Conservation (phyloP, 2,329 filamentous ascomycete genomes). For the Apiospora koreana region DNA sequence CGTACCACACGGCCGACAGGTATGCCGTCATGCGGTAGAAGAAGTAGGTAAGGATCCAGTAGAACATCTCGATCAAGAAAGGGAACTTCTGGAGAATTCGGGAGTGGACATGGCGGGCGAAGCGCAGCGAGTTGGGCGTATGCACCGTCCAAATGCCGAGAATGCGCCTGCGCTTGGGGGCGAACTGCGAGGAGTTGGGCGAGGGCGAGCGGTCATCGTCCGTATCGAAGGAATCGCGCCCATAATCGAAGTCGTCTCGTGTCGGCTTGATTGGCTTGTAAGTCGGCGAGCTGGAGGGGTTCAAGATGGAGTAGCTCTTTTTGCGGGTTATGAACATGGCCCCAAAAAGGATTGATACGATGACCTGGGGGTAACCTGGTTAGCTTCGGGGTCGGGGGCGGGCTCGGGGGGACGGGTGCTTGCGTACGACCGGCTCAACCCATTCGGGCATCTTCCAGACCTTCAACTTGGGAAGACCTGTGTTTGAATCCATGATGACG, state of each 20-base stretch:
- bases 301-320: constrained; percentile 36
- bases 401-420: not conserved
- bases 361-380: constrained; percentile 28
- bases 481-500: not conserved
- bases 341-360: constrained; percentile 37
- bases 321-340: constrained; percentile 40
- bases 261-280: constrained; percentile 22
- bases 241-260: constrained; percentile 13
- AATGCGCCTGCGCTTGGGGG: constrained; percentile 30
- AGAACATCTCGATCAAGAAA: constrained; percentile 74
- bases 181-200: constrained; percentile 21
- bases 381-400: not conserved
- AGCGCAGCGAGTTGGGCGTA: constrained; percentile 59
- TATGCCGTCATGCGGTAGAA: constrained; percentile 63
- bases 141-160: constrained; percentile 33
- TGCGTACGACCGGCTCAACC: constrained; percentile 35
- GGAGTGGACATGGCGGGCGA: constrained; percentile 58
- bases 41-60: constrained; percentile 67
- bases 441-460: constrained; percentile 34
- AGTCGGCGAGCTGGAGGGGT: constrained; percentile 19
- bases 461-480: constrained; percentile 8
- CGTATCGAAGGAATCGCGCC: constrained; percentile 17
- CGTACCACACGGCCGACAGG: constrained; percentile 51
- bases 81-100: constrained; percentile 64
- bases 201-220: constrained; percentile 15